Evolutionary conservation across 345 rosid genomes (phyloP).

Genomic region (Heritiera littoralis): DNA sequence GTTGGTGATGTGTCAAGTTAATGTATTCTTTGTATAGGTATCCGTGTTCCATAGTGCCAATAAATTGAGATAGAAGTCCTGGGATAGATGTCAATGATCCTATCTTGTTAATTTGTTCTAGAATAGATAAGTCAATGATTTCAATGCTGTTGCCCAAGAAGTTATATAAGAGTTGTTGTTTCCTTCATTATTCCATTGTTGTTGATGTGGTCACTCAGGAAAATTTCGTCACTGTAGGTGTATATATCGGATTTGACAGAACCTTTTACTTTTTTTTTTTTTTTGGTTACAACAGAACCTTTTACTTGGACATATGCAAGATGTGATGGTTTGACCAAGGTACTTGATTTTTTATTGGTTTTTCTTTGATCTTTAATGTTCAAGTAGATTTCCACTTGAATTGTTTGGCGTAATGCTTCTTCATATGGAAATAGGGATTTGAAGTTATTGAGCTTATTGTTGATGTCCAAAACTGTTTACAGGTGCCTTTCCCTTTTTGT

Average conservation of each 20-base stretch:
- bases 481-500: constrained; percentile 42
- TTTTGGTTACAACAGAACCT: constrained; percentile 69
- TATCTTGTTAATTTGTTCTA: background rate
- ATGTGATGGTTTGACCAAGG: constrained; percentile 80
- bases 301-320: constrained; percentile 89
- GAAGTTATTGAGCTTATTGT: constrained; percentile 78
- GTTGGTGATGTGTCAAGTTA: background rate
- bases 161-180: background rate
- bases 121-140: background rate
- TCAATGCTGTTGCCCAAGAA: constrained; percentile 7
- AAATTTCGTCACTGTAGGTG: constrained; percentile 49
- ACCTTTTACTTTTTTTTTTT: constrained; percentile 72
- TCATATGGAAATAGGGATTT: constrained; percentile 63
- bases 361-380: constrained; percentile 6
- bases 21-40: background rate
- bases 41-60: background rate
- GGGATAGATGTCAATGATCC: background rate
- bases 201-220: constrained; percentile 36
- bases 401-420: constrained; percentile 19
- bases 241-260: constrained; percentile 77
- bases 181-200: background rate
- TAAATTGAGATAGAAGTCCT: background rate
- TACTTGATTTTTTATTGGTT: constrained; percentile 19
- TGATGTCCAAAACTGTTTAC: constrained; percentile 80
- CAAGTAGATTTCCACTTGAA: background rate